Evolutionary conservation across 2,329 filamentous ascomycete species (phyloP).

Genomic region (Apiospora kogelbergensis): DNA sequence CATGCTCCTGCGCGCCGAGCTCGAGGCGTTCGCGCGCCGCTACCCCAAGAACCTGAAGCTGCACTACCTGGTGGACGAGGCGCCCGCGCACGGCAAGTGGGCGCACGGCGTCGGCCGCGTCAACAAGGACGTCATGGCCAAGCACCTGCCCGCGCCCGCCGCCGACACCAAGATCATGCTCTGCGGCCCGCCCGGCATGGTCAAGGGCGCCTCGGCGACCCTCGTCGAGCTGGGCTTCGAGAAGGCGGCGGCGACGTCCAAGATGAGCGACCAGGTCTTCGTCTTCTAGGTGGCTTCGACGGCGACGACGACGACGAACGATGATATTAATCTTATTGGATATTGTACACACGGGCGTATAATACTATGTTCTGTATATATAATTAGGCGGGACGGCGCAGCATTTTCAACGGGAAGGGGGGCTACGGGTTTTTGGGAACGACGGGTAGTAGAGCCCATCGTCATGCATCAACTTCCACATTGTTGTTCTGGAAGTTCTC

Average conservation of each 20-base stretch:
- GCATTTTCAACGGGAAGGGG: not conserved
- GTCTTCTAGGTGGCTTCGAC: slow-evolving; percentile 20
- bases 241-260: slow-evolving; percentile 47
- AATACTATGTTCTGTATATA: not conserved
- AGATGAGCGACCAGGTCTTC: slow-evolving; percentile 56
- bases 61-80: slow-evolving; percentile 53
- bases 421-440: not conserved
- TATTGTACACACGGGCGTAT: not conserved
- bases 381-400: not conserved
- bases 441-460: not conserved
- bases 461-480: not conserved
- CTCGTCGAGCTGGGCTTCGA: slow-evolving; percentile 50
- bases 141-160: slow-evolving; percentile 46
- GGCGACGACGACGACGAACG: too few relatives aligned
- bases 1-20: slow-evolving; percentile 56
- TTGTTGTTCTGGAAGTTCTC: not conserved
- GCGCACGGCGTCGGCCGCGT: slow-evolving; percentile 48
- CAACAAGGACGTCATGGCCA: slow-evolving; percentile 48
- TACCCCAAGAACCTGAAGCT: slow-evolving; percentile 56
- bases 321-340: not conserved
- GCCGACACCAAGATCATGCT: slow-evolving; percentile 53
- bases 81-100: slow-evolving; percentile 43
- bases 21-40: slow-evolving; percentile 51
- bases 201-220: slow-evolving; percentile 54
- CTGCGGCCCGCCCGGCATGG: slow-evolving; percentile 62